Evolutionary conservation across 2,329 filamentous ascomycete species (phyloP).

Genomic region (Cadophora gregata): DNA sequence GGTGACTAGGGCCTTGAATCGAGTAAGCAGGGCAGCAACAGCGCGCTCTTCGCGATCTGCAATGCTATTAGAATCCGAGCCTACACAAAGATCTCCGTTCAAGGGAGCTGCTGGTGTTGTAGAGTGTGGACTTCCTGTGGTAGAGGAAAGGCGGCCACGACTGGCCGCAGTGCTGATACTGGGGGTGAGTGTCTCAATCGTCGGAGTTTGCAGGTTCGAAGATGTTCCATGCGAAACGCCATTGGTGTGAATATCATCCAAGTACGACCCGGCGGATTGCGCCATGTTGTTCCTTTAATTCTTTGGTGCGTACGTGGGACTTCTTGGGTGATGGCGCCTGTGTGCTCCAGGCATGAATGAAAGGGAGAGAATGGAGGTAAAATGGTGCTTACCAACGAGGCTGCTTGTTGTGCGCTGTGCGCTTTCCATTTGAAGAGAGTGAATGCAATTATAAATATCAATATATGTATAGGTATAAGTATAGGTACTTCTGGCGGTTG

Average conservation of each 20-base stretch:
- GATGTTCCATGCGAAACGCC: background rate
- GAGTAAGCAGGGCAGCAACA: constrained; percentile 53
- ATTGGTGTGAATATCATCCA: background rate
- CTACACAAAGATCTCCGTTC: background rate
- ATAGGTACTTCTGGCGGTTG: background rate
- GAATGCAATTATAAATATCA: constrained; percentile 17
- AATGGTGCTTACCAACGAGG: constrained; percentile 39
- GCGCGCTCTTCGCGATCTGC: constrained; percentile 54
- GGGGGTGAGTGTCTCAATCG: background rate
- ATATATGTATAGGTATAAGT: background rate
- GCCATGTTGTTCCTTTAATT: constrained; percentile 1
- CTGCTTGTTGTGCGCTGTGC: constrained; percentile 37
- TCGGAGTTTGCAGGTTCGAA: background rate
- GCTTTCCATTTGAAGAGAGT: constrained; percentile 37
- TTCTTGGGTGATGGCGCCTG: background rate
- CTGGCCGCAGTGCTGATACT: background rate
- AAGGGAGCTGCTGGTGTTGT: background rate
- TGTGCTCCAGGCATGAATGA: background rate
- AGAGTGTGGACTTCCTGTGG: background rate
- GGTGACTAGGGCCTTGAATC: constrained; percentile 51
- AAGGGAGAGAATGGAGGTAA: background rate
- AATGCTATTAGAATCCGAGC: constrained; percentile 27
- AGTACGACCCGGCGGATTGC: background rate
- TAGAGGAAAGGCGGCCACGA: background rate
- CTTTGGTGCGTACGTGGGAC: background rate